Evolutionary conservation across 305 asterid species (phyloP).

Genomic region (Fraxinus floribunda): DNA sequence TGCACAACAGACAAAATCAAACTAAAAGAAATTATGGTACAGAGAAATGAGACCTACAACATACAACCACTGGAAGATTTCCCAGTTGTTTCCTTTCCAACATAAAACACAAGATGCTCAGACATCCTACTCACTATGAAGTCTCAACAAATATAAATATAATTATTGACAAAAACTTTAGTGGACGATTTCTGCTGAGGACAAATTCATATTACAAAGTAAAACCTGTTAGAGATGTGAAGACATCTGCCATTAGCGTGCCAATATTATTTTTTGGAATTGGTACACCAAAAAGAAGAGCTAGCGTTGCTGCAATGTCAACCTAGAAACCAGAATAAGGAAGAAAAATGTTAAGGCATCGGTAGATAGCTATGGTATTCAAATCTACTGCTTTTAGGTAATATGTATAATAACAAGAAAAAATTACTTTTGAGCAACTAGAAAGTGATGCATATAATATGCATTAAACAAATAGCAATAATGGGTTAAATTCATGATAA

Average conservation of each 20-base stretch:
- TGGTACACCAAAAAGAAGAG: conserved; percentile 90
- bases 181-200: not conserved
- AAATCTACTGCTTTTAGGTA: conserved; percentile 5
- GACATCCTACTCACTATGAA: not conserved
- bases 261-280: conserved; percentile 89
- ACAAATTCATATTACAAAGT: conserved; percentile 13
- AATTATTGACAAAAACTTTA: conserved; percentile 9
- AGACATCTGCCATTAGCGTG: conserved; percentile 60
- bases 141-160: conserved; percentile 12
- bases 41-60: not conserved
- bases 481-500: not conserved
- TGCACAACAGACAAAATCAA: not conserved
- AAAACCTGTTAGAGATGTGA: conserved; percentile 63
- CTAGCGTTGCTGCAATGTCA: conserved; percentile 76
- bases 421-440: not conserved
- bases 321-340: conserved; percentile 54
- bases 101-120: not conserved
- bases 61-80: not conserved
- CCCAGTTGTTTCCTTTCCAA: not conserved
- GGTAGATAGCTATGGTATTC: conserved; percentile 14
- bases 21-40: not conserved
- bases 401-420: conserved; percentile 1
- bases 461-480: not conserved
- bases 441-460: not conserved
- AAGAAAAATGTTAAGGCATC: conserved; percentile 12